These are phyloP conservation scores for Coemansia sp. DNA, from an alignment of 192 early-diverging fungal species.

Conservation along the genomic window DNA sequence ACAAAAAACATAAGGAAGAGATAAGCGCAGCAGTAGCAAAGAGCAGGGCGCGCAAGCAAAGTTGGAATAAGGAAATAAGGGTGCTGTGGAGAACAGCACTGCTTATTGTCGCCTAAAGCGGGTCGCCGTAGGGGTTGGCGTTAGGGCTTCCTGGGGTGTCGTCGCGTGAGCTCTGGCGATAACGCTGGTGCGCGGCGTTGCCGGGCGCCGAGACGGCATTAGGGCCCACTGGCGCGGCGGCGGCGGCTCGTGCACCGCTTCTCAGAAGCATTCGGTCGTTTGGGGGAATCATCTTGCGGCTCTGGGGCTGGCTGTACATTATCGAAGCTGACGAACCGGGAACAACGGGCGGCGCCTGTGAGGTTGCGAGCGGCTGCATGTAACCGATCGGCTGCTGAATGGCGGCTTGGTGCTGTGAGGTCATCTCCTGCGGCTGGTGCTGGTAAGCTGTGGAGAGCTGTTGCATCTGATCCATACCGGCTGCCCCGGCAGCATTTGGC, in stretches of 20 bases:
- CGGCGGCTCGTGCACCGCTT: slow-evolving; percentile 42
- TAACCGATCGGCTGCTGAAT: slow-evolving; percentile 31
- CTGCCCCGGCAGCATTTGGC: slow-evolving; percentile 23
- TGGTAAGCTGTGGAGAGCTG: slow-evolving; percentile 35
- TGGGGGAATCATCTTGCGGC: slow-evolving; percentile 32
- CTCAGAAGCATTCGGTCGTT: slow-evolving; percentile 49
- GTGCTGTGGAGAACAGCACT: neutral
- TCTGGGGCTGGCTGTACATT: slow-evolving; percentile 41
- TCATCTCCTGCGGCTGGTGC: slow-evolving; percentile 40
- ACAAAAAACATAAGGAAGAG: neutral
- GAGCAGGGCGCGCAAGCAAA: neutral
- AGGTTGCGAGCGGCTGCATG: slow-evolving; percentile 33
- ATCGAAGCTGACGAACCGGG: slow-evolving; percentile 30
- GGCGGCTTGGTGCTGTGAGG: slow-evolving; percentile 25
- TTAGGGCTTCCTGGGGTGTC: slow-evolving; percentile 25
- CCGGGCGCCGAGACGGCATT: slow-evolving; percentile 18
- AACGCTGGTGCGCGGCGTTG: slow-evolving; percentile 32
- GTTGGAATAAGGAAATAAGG: slow-evolving; percentile 4
- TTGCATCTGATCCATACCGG: slow-evolving; percentile 37
- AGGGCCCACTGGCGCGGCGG: slow-evolving; percentile 15
- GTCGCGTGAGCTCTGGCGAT: slow-evolving; percentile 42
- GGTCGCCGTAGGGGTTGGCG: slow-evolving; percentile 29
- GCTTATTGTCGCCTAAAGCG: slow-evolving; percentile 18
- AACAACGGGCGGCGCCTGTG: slow-evolving; percentile 27
- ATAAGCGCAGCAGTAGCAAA: neutral